Evolutionary conservation across 2,329 filamentous ascomycete species (phyloP).

Genomic region (Pestalotiopsis fici): DNA sequence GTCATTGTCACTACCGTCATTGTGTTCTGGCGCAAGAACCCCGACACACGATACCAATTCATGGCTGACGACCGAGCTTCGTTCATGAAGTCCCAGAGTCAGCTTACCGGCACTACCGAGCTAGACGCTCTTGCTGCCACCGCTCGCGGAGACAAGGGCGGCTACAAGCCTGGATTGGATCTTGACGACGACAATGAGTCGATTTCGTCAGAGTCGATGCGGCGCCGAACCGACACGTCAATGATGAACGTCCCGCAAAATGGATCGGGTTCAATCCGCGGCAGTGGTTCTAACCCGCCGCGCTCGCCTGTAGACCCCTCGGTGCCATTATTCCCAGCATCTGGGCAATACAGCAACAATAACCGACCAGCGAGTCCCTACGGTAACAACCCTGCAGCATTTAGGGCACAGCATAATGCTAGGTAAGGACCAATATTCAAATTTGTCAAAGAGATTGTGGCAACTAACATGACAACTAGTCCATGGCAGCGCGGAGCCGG

Average conservation of each 20-base stretch:
- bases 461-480: conserved; percentile 31
- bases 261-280: conserved; percentile 12
- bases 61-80: conserved; percentile 88
- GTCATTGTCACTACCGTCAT: conserved; percentile 67
- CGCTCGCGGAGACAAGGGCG: conserved; percentile 71
- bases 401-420: conserved; percentile 41
- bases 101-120: conserved; percentile 71
- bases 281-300: conserved; percentile 30
- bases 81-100: conserved; percentile 86
- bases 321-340: conserved; percentile 50
- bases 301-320: conserved; percentile 51
- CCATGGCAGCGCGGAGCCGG: conserved; percentile 59
- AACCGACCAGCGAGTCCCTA: conserved; percentile 24
- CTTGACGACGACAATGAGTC: conserved; percentile 72
- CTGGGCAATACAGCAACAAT: conserved; percentile 24
- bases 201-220: conserved; percentile 57
- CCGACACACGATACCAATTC: conserved; percentile 82
- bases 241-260: conserved; percentile 7
- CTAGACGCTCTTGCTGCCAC: conserved; percentile 82
- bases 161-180: conserved; percentile 59
- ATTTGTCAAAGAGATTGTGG: background rate
- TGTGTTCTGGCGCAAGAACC: conserved; percentile 81
- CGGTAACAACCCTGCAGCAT: conserved; percentile 31
- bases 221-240: conserved; percentile 35
- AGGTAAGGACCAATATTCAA: conserved; percentile 38